Base-by-base conservation (phyloP, 140 eudicot genomes). In the Flaveria floridana region DNA sequence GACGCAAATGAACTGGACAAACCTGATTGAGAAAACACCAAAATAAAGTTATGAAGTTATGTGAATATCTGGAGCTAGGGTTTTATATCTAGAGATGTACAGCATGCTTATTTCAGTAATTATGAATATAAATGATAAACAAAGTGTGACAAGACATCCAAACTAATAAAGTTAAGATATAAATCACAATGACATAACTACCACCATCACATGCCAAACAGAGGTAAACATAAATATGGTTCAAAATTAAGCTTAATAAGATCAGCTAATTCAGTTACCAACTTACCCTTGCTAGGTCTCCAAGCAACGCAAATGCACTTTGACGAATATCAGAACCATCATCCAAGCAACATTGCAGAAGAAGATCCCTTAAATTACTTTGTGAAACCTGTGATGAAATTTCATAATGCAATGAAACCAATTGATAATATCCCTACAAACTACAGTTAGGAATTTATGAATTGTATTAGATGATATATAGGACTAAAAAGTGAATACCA, bases 281-380 rank as follows among this genome's bases (percentile, higher is more conserved):
- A 87, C 88, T 79, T 85, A 93, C 99, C 82, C 99, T 86, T 80
- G 99, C 97, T 74, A 93, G 97, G 70, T 93, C 99, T 16, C 99
- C 99, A 50, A 93, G 94, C 81, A 93, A 86, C 1, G 99, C 99
- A 82, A 93, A 93, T 65, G 99, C 99, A 82, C 99, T 93, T 75
- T 93, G 99, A 20, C 96, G 87, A 56, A 93, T 87, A 76, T 90
- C 99, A 65, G 85, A 77, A 61, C 87, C 84, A 82, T 88, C 97
- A 74, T 93, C 97, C 91, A 88, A 69, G 79, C 99, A 93, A 78
- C 97, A 93, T 82, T 90, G 97, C 62, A 93, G 85, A 77, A 93
- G 89, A 74, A 93, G 82, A 71, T 93, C 97, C 84, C 94, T 85
- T 79, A 93, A 88, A 77, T 78, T 86, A 84, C 96, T 86, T 76